phyloP scores from a whole-genome alignment of 441 rosid species.

The Adansonia gregorii region DNA sequence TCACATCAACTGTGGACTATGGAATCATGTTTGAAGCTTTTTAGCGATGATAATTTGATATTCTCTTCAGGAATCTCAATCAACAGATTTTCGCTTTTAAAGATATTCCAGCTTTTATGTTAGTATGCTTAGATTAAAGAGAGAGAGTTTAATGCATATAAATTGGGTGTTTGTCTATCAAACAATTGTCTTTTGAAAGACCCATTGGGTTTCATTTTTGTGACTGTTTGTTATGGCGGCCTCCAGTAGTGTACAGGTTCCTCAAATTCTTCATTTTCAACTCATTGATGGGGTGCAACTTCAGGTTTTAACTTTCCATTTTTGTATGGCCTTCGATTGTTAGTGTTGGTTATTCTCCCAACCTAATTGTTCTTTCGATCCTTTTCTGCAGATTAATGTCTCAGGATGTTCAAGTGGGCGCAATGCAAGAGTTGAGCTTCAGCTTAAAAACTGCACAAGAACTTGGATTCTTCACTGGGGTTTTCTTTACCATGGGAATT shows the following conservation, averaged over 20 bases:
- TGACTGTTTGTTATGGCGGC: slow-evolving; percentile 53
- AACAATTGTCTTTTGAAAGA: neutral
- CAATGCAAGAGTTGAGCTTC: slow-evolving; percentile 66
- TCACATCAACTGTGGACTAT: slow-evolving; percentile 12
- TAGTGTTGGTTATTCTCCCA: slow-evolving; percentile 12
- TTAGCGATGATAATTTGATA: slow-evolving; percentile 12
- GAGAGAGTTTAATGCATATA: slow-evolving; percentile 1
- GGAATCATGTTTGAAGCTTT: slow-evolving; percentile 17
- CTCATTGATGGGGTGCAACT: slow-evolving; percentile 67
- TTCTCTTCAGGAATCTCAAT: slow-evolving; percentile 15
- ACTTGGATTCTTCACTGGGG: slow-evolving; percentile 79
- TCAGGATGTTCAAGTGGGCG: slow-evolving; percentile 48
- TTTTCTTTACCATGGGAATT: slow-evolving; percentile 52
- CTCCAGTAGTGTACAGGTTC: slow-evolving; percentile 32
- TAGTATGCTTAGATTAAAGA: slow-evolving; percentile 14
- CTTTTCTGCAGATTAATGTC: slow-evolving; percentile 48
- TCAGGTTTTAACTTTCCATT: slow-evolving; percentile 44
- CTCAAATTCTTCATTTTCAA: slow-evolving; percentile 50
- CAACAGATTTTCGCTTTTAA: slow-evolving; percentile 18
- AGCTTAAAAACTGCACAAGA: slow-evolving; percentile 54
- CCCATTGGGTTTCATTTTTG: neutral
- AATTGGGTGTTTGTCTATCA: slow-evolving; percentile 16
- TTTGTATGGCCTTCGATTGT: neutral
- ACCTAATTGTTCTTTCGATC: slow-evolving; percentile 17
- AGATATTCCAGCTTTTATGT: neutral